A percentile compares a stretch with the other conserved stretches of the same genome.
phyloP scores from a whole-genome alignment of 1,284 basidiomycete species.

The Cryptococcus sp. region DNA sequence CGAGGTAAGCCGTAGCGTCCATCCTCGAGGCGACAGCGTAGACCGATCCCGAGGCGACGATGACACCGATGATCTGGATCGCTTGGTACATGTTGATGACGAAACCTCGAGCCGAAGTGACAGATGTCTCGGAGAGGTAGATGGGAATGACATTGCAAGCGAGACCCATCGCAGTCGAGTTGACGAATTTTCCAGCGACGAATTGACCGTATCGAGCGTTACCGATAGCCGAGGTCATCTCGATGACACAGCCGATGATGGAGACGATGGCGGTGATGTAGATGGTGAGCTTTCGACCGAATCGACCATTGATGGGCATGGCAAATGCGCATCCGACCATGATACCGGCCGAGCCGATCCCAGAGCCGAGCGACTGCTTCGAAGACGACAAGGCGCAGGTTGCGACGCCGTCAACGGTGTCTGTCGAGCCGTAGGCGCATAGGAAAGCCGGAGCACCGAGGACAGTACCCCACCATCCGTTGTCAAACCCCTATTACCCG shows the following conservation, averaged over 20 bases:
- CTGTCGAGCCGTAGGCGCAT: constrained; percentile 13
- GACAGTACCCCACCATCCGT: constrained; percentile 28
- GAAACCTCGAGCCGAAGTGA: constrained; percentile 16
- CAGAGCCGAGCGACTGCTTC: constrained; percentile 11
- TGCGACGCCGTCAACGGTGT: constrained; percentile 12
- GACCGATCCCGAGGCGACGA: constrained; percentile 20
- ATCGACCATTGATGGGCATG: constrained; percentile 12
- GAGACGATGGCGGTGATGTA: constrained; percentile 13
- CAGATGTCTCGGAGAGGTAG: constrained; percentile 21
- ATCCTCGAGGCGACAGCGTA: constrained; percentile 17
- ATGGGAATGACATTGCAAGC: constrained; percentile 18
- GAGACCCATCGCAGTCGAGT: constrained; percentile 21
- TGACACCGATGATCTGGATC: constrained; percentile 22
- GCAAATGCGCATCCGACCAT: constrained; percentile 21
- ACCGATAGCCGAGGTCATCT: constrained; percentile 15
- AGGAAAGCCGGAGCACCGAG: constrained; percentile 16
- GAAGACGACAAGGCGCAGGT: constrained; percentile 16
- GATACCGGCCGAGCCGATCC: constrained; percentile 15
- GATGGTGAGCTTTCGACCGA: constrained; percentile 16
- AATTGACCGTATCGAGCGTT: constrained; percentile 19
- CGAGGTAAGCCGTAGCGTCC: constrained; percentile 15
- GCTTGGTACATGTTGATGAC: constrained; percentile 24
- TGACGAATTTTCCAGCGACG: constrained; percentile 22
- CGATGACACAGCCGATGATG: constrained; percentile 19
- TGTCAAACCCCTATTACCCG: constrained; percentile 19